Percentiles rank a stretch among this genome's conserved stretches.
Conservation (phyloP, 140 eudicot genomes). For the Erigeron philadelphicus region DNA sequence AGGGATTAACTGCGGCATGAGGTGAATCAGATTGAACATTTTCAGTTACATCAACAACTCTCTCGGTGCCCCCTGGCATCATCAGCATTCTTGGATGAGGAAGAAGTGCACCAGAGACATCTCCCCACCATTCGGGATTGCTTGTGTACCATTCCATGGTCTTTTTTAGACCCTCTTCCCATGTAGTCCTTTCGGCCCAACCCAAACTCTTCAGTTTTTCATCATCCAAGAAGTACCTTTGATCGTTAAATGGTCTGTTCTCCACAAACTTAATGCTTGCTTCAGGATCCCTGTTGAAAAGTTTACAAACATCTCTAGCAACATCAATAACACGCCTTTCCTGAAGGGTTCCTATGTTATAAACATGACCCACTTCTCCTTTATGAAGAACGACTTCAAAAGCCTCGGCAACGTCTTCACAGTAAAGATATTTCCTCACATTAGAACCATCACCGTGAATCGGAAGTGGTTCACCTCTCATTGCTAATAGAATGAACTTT, state of each 20-base stretch:
- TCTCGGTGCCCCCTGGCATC: slow-evolving; percentile 80
- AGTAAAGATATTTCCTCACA: slow-evolving; percentile 74
- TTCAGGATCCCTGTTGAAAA: slow-evolving; percentile 50
- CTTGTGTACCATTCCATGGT: slow-evolving; percentile 75
- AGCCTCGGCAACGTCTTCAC: slow-evolving; percentile 89
- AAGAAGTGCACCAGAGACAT: slow-evolving; percentile 82
- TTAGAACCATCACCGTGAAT: slow-evolving; percentile 87
- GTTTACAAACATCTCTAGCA: slow-evolving; percentile 57
- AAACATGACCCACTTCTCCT: slow-evolving; percentile 90
- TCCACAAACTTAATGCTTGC: slow-evolving; percentile 66
- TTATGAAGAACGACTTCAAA: slow-evolving; percentile 72
- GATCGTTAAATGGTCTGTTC: slow-evolving; percentile 76
- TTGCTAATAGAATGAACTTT: slow-evolving; percentile 72
- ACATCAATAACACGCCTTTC: slow-evolving; percentile 81
- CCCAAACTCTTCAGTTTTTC: slow-evolving; percentile 67
- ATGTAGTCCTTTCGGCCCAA: slow-evolving; percentile 68
- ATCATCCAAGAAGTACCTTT: slow-evolving; percentile 70
- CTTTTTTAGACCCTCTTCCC: slow-evolving; percentile 77
- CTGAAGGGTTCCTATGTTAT: slow-evolving; percentile 72
- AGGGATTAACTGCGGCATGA: slow-evolving; percentile 21
- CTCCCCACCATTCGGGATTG: slow-evolving; percentile 95
- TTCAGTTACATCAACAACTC: slow-evolving; percentile 47
- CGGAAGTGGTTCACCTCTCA: slow-evolving; percentile 69
- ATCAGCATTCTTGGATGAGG: slow-evolving; percentile 93
- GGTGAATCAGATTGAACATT: slow-evolving; percentile 38